A percentile compares a stretch with the other conserved stretches of the same genome.
Conservation (phyloP, 2,329 filamentous ascomycete genomes). For the Dichotomopilus funicola region DNA sequence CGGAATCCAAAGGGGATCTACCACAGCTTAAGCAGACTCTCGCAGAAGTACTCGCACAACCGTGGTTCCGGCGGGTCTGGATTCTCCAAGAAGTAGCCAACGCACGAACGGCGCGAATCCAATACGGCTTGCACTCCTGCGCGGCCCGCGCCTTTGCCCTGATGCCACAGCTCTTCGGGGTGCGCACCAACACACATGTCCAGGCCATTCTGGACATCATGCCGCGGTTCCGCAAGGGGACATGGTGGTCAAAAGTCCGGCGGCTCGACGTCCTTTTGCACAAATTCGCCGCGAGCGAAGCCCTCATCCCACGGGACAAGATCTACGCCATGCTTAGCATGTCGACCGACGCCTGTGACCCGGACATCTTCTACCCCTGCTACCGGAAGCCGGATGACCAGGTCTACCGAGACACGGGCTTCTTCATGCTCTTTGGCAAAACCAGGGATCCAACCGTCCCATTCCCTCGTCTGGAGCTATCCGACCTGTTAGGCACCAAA, state of each 20-base stretch:
- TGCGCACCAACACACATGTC: not conserved
- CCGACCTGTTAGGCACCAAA: not conserved
- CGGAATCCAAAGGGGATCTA: not conserved
- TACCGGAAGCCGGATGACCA: not conserved
- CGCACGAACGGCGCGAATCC: not conserved
- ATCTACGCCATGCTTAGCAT: constrained; percentile 3
- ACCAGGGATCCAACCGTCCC: not conserved
- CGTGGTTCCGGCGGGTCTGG: constrained; percentile 13
- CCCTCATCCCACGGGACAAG: not conserved
- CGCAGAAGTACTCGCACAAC: not conserved
- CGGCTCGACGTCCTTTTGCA: not conserved
- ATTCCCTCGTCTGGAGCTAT: not conserved
- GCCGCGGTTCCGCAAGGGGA: constrained; percentile 3
- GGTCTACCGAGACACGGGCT: not conserved
- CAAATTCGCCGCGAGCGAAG: not conserved
- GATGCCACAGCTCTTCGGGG: constrained; percentile 1
- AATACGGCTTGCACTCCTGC: constrained; percentile 1
- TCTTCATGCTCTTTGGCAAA: not conserved
- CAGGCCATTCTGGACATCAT: constrained; percentile 14
- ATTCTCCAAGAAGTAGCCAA: constrained; percentile 11
- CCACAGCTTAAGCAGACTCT: not conserved
- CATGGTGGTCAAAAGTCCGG: not conserved
- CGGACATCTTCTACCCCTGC: not conserved
- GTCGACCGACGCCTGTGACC: not conserved
- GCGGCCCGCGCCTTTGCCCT: constrained; percentile 4